Base-by-base conservation (phyloP, 1,284 basidiomycete species). In the Trametes hirsuta region DNA sequence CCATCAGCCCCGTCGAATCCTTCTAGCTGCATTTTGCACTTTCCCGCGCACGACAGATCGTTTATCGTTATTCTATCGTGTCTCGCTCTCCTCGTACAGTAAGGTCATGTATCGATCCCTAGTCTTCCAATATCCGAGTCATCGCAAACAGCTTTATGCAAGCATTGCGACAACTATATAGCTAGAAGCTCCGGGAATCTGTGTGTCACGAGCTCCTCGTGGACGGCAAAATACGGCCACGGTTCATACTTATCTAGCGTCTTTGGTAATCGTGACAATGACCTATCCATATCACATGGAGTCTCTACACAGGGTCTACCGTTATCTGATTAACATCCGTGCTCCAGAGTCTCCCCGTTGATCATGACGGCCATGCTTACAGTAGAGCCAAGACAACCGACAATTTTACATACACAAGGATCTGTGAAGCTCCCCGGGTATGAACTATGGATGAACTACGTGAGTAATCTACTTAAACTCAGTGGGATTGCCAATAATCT, bases 391-490 rank as follows among this genome's bases (percentile, higher is more conserved):
- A 39, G 41, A 22, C 46, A 15, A 10, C 56, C 61, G 1, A 62
- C 57, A 6, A 18, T 46, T 3, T 12, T 59, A 11, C n/a, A 52
- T 2, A 46, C 6, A 4, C 18, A 34, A 15, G 12, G n/a, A 21
- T 48, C 51, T 15, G 55, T 65, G 1, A 34, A 53, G 14, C 53
- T 68, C 2, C 63, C 65, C 3, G 67, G 65, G 1, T 66, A 64
- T n/a, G 67, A 66, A 6, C 44, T 66, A 34, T 66, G 65, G 67
- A 55, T 65, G 61, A 59, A 51, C 45, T 66, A 62, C 51, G 67
- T 68, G 30, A 14, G 65, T 46, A n/a, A 9, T 15, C 4, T 11
- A 22, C 30, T 5, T 30, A 8, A 30, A 6, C 12, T 21, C 21
- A 6, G 36, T 44, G 18, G 14, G 30, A 42, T 22, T 3, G n/a